Conservation (phyloP, 257 asterid species). For the Fraxinus americana region DNA sequence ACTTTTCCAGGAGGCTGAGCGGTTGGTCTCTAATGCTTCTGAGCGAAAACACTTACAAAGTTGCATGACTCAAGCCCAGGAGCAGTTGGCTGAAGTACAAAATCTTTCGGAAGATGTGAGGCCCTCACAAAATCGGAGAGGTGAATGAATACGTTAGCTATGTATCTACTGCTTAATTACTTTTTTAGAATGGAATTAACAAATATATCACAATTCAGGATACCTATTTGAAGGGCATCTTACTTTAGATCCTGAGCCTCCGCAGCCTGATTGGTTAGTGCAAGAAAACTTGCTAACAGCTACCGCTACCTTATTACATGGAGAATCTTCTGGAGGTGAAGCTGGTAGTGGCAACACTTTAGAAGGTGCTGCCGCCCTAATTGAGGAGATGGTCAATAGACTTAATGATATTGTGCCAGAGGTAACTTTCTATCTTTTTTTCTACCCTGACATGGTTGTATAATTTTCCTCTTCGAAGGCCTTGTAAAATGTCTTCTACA, state of each 20-base stretch:
- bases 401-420: constrained; percentile 71
- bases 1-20: constrained; percentile 74
- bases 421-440: constrained; percentile 45
- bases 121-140: constrained; percentile 53
- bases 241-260: constrained; percentile 93
- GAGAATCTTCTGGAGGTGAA: constrained; percentile 66
- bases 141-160: constrained; percentile 33
- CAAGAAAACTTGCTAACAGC: constrained; percentile 67
- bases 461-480: neutral
- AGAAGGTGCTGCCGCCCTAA: constrained; percentile 47
- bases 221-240: constrained; percentile 97
- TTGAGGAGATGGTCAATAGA: constrained; percentile 56
- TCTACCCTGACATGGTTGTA: neutral
- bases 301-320: constrained; percentile 63
- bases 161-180: neutral
- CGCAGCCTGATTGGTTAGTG: constrained; percentile 86
- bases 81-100: constrained; percentile 59
- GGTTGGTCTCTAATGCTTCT: constrained; percentile 47
- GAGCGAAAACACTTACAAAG: constrained; percentile 67
- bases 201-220: constrained; percentile 48
- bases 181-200: constrained; percentile 18
- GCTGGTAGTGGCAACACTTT: constrained; percentile 30
- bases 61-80: constrained; percentile 67
- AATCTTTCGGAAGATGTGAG: constrained; percentile 48
- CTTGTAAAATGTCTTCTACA: neutral